phyloP scores from a whole-genome alignment of 2,329 filamentous ascomycete genomes.

The Diplodia corticola region DNA sequence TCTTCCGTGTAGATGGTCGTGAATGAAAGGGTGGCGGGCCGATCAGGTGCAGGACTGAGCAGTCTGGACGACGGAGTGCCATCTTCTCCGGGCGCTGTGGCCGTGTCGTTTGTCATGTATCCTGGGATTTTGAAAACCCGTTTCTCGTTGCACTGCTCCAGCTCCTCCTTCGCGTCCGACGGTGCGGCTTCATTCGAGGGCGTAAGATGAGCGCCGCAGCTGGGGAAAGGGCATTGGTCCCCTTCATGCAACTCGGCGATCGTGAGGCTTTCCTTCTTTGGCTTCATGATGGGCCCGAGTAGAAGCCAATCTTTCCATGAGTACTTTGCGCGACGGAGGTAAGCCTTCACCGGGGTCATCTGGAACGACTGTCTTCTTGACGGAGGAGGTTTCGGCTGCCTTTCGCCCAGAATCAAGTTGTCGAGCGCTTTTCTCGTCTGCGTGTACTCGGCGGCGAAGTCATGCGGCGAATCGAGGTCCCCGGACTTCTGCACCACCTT shows the following conservation, averaged over 20 bases:
- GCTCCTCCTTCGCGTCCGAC: not conserved
- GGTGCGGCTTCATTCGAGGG: not conserved
- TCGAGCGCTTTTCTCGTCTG: not conserved
- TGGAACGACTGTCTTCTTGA: not conserved
- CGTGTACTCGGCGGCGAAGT: not conserved
- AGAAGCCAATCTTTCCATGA: conserved; percentile 8
- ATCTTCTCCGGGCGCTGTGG: not conserved
- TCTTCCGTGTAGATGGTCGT: conserved; percentile 5
- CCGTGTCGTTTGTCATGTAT: not conserved
- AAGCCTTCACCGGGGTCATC: not conserved
- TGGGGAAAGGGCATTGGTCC: not conserved
- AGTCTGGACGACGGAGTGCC: not conserved
- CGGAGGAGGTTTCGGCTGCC: not conserved
- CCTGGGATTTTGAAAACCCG: not conserved
- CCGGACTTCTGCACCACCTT: not conserved
- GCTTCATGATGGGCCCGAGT: not conserved
- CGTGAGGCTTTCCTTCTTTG: not conserved
- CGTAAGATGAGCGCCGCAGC: not conserved
- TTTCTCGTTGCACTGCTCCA: not conserved
- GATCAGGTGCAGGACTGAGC: not conserved
- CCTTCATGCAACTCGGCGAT: not conserved
- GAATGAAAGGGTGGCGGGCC: not conserved
- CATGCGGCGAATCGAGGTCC: not conserved
- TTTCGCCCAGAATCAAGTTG: not conserved
- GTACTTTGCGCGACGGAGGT: not conserved